phyloP scores from a whole-genome alignment of 2,329 filamentous ascomycete species.

The Lasiodiplodia hormozganensis region DNA sequence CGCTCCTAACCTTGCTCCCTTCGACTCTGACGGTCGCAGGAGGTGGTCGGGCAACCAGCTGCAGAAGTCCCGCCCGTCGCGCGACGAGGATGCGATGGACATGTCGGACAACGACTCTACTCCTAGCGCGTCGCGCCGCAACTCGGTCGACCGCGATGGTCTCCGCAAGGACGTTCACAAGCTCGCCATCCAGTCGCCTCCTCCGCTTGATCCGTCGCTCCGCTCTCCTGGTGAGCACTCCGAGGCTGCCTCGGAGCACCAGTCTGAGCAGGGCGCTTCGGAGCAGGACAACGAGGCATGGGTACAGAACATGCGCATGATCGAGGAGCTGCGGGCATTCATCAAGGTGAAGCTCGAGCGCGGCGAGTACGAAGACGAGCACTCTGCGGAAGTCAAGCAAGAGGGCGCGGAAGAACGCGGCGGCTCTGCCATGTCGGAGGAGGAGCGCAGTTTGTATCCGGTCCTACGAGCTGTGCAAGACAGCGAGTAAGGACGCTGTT shows the following conservation, averaged over 20 bases:
- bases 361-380: slow-evolving; percentile 57
- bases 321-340: slow-evolving; percentile 65
- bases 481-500: slow-evolving; percentile 39
- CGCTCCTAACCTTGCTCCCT: slow-evolving; percentile 70
- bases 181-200: slow-evolving; percentile 48
- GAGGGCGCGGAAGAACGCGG: slow-evolving; percentile 34
- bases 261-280: slow-evolving; percentile 31
- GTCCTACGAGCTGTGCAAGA: slow-evolving; percentile 50
- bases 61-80: slow-evolving; percentile 52
- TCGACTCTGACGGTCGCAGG: slow-evolving; percentile 66
- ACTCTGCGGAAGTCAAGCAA: slow-evolving; percentile 35
- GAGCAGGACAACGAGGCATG: slow-evolving; percentile 55
- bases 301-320: slow-evolving; percentile 70
- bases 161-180: slow-evolving; percentile 48
- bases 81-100: slow-evolving; percentile 48
- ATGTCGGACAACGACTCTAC: slow-evolving; percentile 46
- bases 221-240: slow-evolving; percentile 49
- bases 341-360: slow-evolving; percentile 62
- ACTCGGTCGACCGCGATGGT: slow-evolving; percentile 43
- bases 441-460: slow-evolving; percentile 49
- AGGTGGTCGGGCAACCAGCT: slow-evolving; percentile 68
- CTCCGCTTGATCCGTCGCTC: slow-evolving; percentile 46
- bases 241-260: slow-evolving; percentile 41
- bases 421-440: slow-evolving; percentile 42
- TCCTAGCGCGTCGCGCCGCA: slow-evolving; percentile 41